phyloP scores from a whole-genome alignment of 2,329 filamentous ascomycete genomes.

The Orbilia ellipsospora region DNA sequence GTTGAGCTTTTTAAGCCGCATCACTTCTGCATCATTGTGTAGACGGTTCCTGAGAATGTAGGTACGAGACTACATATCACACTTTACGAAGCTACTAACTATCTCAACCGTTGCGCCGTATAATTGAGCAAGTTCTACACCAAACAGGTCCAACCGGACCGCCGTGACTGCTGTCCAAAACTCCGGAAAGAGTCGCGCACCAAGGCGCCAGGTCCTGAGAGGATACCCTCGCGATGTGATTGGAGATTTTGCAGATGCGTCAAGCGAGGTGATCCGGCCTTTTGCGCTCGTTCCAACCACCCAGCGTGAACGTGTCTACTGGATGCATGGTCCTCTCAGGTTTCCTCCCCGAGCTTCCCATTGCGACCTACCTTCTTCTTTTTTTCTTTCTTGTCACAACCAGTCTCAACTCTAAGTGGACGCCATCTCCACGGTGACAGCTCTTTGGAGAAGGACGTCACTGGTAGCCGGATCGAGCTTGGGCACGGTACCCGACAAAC shows the following conservation, averaged over 20 bases:
- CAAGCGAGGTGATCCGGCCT: conserved; percentile 41
- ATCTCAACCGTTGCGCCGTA: conserved; percentile 28
- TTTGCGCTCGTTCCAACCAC: conserved; percentile 39
- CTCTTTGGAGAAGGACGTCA: conserved; percentile 37
- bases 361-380: conserved; percentile 8
- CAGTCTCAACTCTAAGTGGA: conserved; percentile 21
- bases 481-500: conserved; percentile 36
- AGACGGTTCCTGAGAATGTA: background rate
- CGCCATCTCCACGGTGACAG: conserved; percentile 21
- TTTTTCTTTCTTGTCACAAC: conserved; percentile 8
- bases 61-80: background rate
- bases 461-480: conserved; percentile 33
- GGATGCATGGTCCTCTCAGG: background rate
- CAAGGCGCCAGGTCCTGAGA: background rate
- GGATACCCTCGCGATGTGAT: conserved; percentile 30
- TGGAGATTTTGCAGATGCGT: conserved; percentile 32
- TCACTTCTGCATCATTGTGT: conserved; percentile 13
- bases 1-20: conserved; percentile 14
- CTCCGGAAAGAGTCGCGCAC: conserved; percentile 38
- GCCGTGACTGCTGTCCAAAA: conserved; percentile 15
- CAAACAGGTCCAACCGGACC: conserved; percentile 10
- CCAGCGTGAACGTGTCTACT: conserved; percentile 18
- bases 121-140: conserved; percentile 28
- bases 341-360: background rate
- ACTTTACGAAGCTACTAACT: conserved; percentile 12